A percentile compares a stretch with the other conserved stretches of the same genome.
These are phyloP conservation scores for Trametes sanguinea DNA, from an alignment of 768 basidiomycete species.

Conservation along the genomic window DNA sequence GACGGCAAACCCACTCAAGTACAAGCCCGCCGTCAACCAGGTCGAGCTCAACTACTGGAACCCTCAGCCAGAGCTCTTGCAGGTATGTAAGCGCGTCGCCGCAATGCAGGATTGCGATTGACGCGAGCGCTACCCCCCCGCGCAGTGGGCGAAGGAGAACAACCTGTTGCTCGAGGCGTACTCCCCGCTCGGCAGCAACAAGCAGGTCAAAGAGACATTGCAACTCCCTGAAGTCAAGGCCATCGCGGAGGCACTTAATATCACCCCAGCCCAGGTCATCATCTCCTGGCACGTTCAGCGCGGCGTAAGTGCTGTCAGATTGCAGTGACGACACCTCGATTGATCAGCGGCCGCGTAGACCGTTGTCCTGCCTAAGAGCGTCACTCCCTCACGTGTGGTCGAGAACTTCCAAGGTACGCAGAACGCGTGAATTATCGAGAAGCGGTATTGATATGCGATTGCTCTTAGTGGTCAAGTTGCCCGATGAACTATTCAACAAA, in stretches of 20 bases:
- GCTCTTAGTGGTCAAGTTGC: conserved; percentile 36
- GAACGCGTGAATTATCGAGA: not conserved
- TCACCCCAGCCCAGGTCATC: conserved; percentile 75
- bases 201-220: conserved; percentile 58
- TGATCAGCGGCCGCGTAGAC: conserved; percentile 41
- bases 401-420: conserved; percentile 67
- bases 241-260: conserved; percentile 61
- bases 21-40: conserved; percentile 72
- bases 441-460: not conserved
- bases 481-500: conserved; percentile 41
- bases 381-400: conserved; percentile 63
- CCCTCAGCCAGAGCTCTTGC: conserved; percentile 74
- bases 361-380: conserved; percentile 76
- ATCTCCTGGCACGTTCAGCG: conserved; percentile 80
- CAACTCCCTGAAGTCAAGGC: conserved; percentile 59
- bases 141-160: conserved; percentile 70
- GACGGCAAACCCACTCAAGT: conserved; percentile 59
- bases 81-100: conserved; percentile 38
- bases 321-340: not conserved
- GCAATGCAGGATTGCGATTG: not conserved
- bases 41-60: conserved; percentile 79
- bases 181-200: conserved; percentile 69
- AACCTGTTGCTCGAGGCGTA: conserved; percentile 71
- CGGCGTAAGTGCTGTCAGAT: conserved; percentile 50
- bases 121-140: not conserved